Evolutionary conservation across 2,329 filamentous ascomycete species (phyloP), one percentile per base, ranked within the genome.

Genomic region (Fusarium falciforme): DNA sequence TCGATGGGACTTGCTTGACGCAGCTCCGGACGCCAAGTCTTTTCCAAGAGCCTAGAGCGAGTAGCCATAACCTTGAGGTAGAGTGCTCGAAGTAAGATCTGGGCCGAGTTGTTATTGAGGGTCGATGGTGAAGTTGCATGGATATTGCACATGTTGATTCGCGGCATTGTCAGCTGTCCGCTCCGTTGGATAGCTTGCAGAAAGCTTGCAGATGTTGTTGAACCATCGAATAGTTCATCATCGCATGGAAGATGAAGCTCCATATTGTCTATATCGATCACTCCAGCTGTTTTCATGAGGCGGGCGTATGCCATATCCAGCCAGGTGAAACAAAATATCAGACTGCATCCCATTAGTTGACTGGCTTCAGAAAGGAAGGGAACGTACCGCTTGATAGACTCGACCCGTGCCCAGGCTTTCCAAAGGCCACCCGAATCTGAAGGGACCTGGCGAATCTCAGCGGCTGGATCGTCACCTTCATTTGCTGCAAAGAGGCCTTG

Each of bases 281-380:
- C 67, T 4, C 67, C 67, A 1, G 67, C 36, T 0, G 40, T 62
- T 25, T 49, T 54, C 58, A 54, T 67, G 10, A 69, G 29, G 3
- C 67, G 64, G 9, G 64, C 54, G n/a, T 67, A 70, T 27, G 67
- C 64, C 67, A 67, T 70, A 22, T 67, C 67, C 11, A 69, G 25
- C 31, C 54, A 69, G 1, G 60, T 40, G 25, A 69, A 49, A 11
- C 67, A 69, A 14, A 55, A 69, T 8, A 67, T 54, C 4, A 67
- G n/a, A 2, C 64, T 69, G 10, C 2, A 20, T 6, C 25, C 2
- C 16, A 14, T 69, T 31, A 52, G 38, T 44, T 17, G 5, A 22
- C 2, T 22, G 33, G 2, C 35, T 1, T 16, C 2, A 27, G 2
- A 9, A 17, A 8, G 4, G 31, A 40, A 6, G 31, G 27, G 7